A percentile compares a stretch with the other conserved stretches of the same genome.
phyloP scores from a whole-genome alignment of 2,329 filamentous ascomycete species.

The Talaromyces pinophilus region DNA sequence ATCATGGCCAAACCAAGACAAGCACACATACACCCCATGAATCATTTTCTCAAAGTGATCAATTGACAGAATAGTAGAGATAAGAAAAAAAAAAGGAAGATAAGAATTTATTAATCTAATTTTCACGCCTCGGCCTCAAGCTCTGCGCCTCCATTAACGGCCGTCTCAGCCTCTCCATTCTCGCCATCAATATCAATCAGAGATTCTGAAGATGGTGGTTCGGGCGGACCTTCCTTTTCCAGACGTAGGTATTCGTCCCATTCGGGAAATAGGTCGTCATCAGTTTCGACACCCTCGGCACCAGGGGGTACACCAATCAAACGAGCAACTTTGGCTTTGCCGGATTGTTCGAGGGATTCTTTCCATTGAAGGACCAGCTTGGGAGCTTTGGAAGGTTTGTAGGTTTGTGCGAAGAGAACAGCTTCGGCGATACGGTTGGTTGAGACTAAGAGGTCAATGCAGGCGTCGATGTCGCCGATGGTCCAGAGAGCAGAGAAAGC shows the following conservation, averaged over 20 bases:
- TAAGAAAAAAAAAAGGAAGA: background rate
- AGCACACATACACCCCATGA: constrained; percentile 14
- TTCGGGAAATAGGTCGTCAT: constrained; percentile 87
- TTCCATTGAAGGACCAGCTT: constrained; percentile 78
- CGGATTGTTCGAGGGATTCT: constrained; percentile 74
- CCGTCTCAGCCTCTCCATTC: constrained; percentile 34
- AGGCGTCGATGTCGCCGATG: constrained; percentile 76
- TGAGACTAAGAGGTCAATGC: constrained; percentile 74
- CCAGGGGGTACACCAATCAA: constrained; percentile 79
- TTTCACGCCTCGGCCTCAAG: constrained; percentile 24
- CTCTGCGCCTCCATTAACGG: constrained; percentile 36
- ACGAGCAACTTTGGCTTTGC: constrained; percentile 82
- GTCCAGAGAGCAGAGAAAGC: constrained; percentile 91
- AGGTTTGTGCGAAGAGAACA: constrained; percentile 90
- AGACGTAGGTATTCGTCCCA: constrained; percentile 89
- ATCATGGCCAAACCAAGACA: background rate
- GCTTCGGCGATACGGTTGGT: constrained; percentile 83
- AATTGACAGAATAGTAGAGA: background rate
- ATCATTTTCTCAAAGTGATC: constrained; percentile 2
- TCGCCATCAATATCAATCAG: constrained; percentile 46
- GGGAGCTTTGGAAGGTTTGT: constrained; percentile 76
- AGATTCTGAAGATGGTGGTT: constrained; percentile 42
- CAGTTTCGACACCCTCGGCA: constrained; percentile 53
- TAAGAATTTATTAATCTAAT: constrained; percentile 8
- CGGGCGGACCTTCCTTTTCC: constrained; percentile 67